Evolutionary conservation across 2,329 filamentous ascomycete genomes (phyloP).

Genomic region (Aureobasidium sp.): DNA sequence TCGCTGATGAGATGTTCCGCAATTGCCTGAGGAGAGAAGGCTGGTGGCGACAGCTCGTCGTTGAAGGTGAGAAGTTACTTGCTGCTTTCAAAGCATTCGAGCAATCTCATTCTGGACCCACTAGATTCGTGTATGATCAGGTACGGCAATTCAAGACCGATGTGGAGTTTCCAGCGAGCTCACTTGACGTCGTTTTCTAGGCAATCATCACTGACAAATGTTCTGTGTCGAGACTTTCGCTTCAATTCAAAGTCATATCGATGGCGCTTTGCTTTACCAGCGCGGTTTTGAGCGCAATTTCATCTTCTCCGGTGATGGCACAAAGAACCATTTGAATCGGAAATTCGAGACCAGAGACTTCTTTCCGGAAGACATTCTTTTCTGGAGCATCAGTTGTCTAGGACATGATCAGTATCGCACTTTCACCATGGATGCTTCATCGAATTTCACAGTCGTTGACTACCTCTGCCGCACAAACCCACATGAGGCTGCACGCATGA

Average conservation of each 20-base stretch:
- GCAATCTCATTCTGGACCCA: not conserved
- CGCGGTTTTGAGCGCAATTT: conserved; percentile 4
- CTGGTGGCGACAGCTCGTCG: conserved; percentile 6
- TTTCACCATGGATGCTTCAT: conserved; percentile 5
- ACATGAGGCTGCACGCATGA: not conserved
- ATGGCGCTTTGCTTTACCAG: not conserved
- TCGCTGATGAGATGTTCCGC: not conserved
- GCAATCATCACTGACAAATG: not conserved
- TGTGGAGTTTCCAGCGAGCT: too few species aligned
- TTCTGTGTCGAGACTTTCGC: conserved; percentile 1
- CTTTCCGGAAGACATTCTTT: not conserved
- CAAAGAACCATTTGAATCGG: not conserved
- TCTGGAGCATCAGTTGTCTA: not conserved
- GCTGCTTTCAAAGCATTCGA: not conserved
- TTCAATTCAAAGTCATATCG: too few species aligned
- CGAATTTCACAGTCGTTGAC: not conserved
- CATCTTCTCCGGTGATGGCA: not conserved
- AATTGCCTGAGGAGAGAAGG: not conserved
- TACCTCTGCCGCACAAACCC: not conserved
- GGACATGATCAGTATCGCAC: not conserved
- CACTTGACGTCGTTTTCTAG: not conserved
- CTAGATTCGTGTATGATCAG: not conserved
- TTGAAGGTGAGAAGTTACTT: not conserved
- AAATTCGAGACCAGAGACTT: not conserved
- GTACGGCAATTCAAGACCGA: not conserved